Evolutionary conservation across 106 monocot genomes (phyloP).

Genomic region (Dendrobium chrysotoxum): DNA sequence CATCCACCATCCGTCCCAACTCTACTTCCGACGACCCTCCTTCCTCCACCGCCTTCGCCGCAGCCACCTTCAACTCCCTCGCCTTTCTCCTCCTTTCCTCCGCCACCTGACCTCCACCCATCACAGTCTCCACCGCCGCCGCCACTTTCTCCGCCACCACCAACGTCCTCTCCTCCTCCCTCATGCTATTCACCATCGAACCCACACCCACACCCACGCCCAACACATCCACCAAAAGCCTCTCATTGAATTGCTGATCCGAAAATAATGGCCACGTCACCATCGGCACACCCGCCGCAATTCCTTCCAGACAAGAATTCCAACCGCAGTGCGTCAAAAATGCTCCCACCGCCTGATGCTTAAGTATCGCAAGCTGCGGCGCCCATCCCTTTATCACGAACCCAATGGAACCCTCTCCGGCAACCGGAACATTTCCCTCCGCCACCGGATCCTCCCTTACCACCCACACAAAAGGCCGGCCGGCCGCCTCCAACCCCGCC

Average conservation of each 20-base stretch:
- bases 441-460: not conserved
- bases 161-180: not conserved
- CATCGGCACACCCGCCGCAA: not conserved
- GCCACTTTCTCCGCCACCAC: not conserved
- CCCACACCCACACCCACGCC: slow-evolving; percentile 11
- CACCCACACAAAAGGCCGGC: slow-evolving; percentile 18
- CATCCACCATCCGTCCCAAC: not conserved
- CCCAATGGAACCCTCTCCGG: not conserved
- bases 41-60: not conserved
- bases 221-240: slow-evolving; percentile 15
- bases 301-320: slow-evolving; percentile 3
- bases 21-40: not conserved
- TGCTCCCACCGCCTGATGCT: slow-evolving; percentile 33
- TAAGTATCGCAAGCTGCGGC: slow-evolving; percentile 17
- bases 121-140: not conserved
- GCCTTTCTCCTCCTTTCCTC: not conserved
- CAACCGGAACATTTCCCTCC: not conserved
- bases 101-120: not conserved
- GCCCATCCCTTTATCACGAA: slow-evolving; percentile 25
- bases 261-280: slow-evolving; percentile 15
- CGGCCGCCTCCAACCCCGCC: slow-evolving; percentile 15
- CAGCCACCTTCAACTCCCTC: not conserved
- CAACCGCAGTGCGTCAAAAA: slow-evolving; percentile 7
- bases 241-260: slow-evolving; percentile 22
- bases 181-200: not conserved